These are phyloP conservation scores for Cyclaneusma minus DNA, from an alignment of 2,329 filamentous ascomycete genomes.

Conservation along the genomic window DNA sequence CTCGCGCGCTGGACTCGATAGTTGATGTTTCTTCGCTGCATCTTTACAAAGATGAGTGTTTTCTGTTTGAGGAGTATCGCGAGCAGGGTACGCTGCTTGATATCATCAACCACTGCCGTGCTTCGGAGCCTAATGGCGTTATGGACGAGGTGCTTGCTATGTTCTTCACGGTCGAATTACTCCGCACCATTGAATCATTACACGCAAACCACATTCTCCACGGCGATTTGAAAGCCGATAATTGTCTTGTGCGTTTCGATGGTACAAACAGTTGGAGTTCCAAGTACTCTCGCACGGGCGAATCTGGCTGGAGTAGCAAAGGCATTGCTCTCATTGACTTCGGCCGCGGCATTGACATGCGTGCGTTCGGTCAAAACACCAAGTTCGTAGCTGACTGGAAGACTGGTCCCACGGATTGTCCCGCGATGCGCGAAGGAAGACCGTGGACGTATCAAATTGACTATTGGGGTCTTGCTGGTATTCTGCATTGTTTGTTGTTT, in stretches of 20 bases:
- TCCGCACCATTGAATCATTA: conserved; percentile 78
- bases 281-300: conserved; percentile 59
- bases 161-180: conserved; percentile 87
- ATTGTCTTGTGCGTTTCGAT: conserved; percentile 79
- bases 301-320: conserved; percentile 62
- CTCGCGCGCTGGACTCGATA: conserved; percentile 62
- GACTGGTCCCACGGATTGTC: conserved; percentile 72
- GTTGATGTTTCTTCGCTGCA: conserved; percentile 82
- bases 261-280: conserved; percentile 32
- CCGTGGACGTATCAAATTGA: conserved; percentile 98
- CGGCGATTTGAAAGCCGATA: conserved; percentile 90
- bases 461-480: conserved; percentile 82
- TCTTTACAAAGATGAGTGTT: conserved; percentile 78
- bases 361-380: conserved; percentile 58
- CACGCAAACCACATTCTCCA: conserved; percentile 71
- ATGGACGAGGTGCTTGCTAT: conserved; percentile 88
- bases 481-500: conserved; percentile 78
- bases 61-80: conserved; percentile 74
- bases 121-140: conserved; percentile 35
- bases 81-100: conserved; percentile 90
- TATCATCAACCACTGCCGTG: conserved; percentile 72
- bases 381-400: conserved; percentile 96
- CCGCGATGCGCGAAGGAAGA: conserved; percentile 84
- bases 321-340: conserved; percentile 88
- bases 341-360: conserved; percentile 88